Conservation (phyloP, 2,329 filamentous ascomycete genomes). For the Colletotrichum lindemuthianum region DNA sequence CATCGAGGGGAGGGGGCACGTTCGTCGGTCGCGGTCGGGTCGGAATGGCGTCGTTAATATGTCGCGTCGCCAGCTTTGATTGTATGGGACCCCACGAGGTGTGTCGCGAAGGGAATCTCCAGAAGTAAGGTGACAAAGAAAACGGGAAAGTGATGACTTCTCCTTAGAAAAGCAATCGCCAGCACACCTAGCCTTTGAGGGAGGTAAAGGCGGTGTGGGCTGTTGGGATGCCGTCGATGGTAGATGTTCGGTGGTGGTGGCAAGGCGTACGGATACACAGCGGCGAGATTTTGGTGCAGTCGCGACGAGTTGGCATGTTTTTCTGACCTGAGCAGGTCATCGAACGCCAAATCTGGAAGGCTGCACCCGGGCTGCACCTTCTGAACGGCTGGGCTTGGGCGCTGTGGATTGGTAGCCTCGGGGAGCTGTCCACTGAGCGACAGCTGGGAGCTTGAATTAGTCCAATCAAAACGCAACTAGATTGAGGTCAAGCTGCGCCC, state of each 20-base stretch:
- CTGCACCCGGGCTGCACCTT: background rate
- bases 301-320: slow-evolving; percentile 29
- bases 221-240: background rate
- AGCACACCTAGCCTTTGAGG: background rate
- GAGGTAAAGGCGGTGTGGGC: slow-evolving; percentile 8
- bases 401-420: too few species aligned
- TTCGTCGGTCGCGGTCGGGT: background rate
- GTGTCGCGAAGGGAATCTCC: background rate
- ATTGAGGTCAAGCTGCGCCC: background rate
- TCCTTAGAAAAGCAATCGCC: background rate
- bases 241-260: too few species aligned
- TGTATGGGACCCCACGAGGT: slow-evolving; percentile 1
- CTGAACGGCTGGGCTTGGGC: too few species aligned
- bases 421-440: background rate
- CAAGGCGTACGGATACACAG: background rate
- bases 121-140: slow-evolving; percentile 6
- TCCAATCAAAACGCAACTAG: slow-evolving; percentile 13
- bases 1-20: slow-evolving; percentile 13
- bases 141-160: background rate
- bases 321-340: slow-evolving; percentile 13
- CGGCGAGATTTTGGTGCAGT: slow-evolving; percentile 31
- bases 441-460: background rate
- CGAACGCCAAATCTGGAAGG: slow-evolving; percentile 7
- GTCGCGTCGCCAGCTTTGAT: slow-evolving; percentile 15
- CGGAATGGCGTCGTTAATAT: background rate